phyloP scores from a whole-genome alignment of 345 rosid genomes.

The Hypericum androsaemum region DNA sequence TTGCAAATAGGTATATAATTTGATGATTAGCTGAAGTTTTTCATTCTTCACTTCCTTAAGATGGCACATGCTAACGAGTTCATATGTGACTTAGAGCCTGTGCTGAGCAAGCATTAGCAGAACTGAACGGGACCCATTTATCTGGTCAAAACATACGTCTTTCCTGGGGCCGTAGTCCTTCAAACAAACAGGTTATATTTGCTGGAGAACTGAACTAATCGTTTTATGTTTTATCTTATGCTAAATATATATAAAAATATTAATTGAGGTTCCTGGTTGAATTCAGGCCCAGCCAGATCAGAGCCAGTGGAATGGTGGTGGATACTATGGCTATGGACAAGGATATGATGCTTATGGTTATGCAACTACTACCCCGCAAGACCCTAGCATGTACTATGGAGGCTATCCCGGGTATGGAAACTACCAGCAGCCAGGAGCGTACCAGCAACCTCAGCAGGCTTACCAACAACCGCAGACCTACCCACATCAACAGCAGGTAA shows the following conservation, averaged over 20 bases:
- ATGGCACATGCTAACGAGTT: background rate
- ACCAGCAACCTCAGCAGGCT: conserved; percentile 9
- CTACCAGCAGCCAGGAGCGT: conserved; percentile 54
- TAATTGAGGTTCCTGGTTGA: background rate
- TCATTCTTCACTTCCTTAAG: background rate
- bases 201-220: background rate
- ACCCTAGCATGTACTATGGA: conserved; percentile 81
- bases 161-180: conserved; percentile 98
- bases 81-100: conserved; percentile 33
- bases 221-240: background rate
- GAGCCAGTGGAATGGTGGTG: conserved; percentile 64
- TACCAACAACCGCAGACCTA: conserved; percentile 6
- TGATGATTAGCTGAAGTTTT: background rate
- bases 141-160: conserved; percentile 86
- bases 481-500: too few species aligned
- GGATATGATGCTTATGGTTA: conserved; percentile 88
- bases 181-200: conserved; percentile 71
- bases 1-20: conserved; percentile 54
- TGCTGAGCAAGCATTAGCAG: conserved; percentile 76
- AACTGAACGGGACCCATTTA: conserved; percentile 67
- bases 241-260: background rate
- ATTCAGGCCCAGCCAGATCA: conserved; percentile 67
- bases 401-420: conserved; percentile 80
- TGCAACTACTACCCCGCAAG: conserved; percentile 57
- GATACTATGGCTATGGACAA: conserved; percentile 71